These are phyloP conservation scores for Chernovozyma sophiae-reginae DNA, from an alignment of 1,139 yeast species.

Conservation along the genomic window DNA sequence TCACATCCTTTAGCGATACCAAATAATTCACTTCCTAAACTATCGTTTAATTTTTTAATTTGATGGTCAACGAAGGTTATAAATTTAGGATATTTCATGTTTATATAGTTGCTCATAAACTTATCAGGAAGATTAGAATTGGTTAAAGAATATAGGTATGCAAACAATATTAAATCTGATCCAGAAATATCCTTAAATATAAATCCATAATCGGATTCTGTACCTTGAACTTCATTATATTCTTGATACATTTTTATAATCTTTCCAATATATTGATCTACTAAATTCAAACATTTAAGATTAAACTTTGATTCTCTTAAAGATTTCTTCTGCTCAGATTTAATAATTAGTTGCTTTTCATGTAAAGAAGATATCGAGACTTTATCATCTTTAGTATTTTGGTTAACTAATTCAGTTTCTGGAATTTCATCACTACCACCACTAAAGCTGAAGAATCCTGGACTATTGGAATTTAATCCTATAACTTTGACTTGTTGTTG, in stretches of 20 bases:
- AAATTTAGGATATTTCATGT: slow-evolving; percentile 23
- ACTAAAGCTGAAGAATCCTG: slow-evolving; percentile 25
- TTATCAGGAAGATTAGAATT: slow-evolving; percentile 39
- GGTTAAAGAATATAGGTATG: slow-evolving; percentile 37
- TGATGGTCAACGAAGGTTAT: slow-evolving; percentile 6
- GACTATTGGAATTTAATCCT: slow-evolving; percentile 34
- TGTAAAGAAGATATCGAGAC: slow-evolving; percentile 48
- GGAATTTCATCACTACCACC: slow-evolving; percentile 14
- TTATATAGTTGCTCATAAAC: slow-evolving; percentile 33
- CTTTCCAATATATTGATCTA: slow-evolving; percentile 29
- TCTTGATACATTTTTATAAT: slow-evolving; percentile 19
- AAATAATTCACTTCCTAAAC: slow-evolving; percentile 8
- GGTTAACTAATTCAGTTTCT: slow-evolving; percentile 27
- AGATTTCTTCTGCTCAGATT: slow-evolving; percentile 37
- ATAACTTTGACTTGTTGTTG: slow-evolving; percentile 34
- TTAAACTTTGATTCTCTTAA: slow-evolving; percentile 50
- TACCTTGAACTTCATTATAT: not conserved
- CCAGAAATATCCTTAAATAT: slow-evolving; percentile 15
- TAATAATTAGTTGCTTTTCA: slow-evolving; percentile 41
- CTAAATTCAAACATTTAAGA: slow-evolving; percentile 44
- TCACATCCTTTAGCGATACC: slow-evolving; percentile 26
- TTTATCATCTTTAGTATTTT: slow-evolving; percentile 18
- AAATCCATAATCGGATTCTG: not conserved
- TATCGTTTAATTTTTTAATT: slow-evolving; percentile 4
- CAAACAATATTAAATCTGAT: slow-evolving; percentile 32